phyloP scores from a whole-genome alignment of 176 grass and related monocot genomes.

The Musa itinerans region DNA sequence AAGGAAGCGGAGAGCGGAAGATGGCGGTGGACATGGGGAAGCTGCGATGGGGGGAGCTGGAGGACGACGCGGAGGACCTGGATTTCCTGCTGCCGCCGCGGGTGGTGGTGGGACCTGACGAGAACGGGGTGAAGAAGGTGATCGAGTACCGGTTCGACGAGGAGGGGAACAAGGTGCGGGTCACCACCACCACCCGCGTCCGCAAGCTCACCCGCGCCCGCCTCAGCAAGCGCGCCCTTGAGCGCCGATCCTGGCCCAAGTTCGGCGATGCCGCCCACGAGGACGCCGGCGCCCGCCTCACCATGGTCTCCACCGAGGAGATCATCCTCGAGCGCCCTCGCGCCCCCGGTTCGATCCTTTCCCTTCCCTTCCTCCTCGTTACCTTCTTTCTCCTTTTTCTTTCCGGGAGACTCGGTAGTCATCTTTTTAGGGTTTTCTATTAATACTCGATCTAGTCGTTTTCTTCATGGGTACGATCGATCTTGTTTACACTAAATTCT shows the following conservation, averaged over 20 bases:
- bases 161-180: conserved; percentile 62
- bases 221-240: conserved; percentile 52
- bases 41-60: conserved; percentile 52
- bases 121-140: conserved; percentile 50
- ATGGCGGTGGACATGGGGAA: conserved; percentile 17
- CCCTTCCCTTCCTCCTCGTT: background rate
- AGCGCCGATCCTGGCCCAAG: conserved; percentile 66
- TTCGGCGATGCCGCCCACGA: conserved; percentile 64
- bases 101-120: conserved; percentile 60
- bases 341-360: conserved; percentile 36
- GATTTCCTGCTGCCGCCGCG: conserved; percentile 61
- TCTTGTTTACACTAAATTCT: too few species aligned
- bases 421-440: too few species aligned
- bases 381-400: background rate
- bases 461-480: too few species aligned
- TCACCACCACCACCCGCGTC: conserved; percentile 62
- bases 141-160: conserved; percentile 68
- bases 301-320: conserved; percentile 71
- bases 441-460: too few species aligned
- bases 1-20: background rate
- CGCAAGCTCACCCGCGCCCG: conserved; percentile 51
- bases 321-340: conserved; percentile 66
- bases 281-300: conserved; percentile 46
- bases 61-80: conserved; percentile 57
- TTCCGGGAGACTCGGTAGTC: too few species aligned